Base-by-base conservation (phyloP, 2,329 filamentous ascomycete genomes). In the Penicillium sumatraense region DNA sequence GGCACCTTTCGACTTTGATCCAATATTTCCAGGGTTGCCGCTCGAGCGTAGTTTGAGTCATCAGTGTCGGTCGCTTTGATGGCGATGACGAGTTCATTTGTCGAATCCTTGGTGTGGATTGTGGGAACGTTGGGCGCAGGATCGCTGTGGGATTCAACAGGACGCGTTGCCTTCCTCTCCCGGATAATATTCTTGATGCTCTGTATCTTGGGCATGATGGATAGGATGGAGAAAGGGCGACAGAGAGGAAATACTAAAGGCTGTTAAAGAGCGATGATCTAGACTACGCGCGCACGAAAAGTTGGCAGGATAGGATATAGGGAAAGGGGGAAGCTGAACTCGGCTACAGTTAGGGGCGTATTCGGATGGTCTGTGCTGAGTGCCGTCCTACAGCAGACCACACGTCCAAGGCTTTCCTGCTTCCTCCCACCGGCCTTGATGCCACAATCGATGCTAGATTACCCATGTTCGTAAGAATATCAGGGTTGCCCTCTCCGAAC, bases 161-260 rank as follows among this genome's bases (percentile, higher is more conserved):
- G 84, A 64, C 91, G 89, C 66, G 92, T 93, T 82, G 96, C 92
- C 81, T 97, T 97, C 77, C 93, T 93, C 82, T 97, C 93, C 64
- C 93, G 90, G 78, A 98, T 95, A 78, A 97, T 96, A 78, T 97
- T 97, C 79, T 98, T 97, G 69, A 97, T 86, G 73, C 95, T 95
- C 80, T 97, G 93, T 80, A 97, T 96, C 44, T 85, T 85, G 67
- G 83, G 86, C 85, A 87, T 87, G 70, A 47, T 69, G 60, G 57
- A 53, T 54, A 47, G 55, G 10, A 16, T 38, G 9, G 55, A 38
- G 46, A 49, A 47, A 27, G 46, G 31, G 36, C 23, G 18, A 51
- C 29, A 31, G 5, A 52, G 35, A 35, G 48, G 29, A 21, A 11
- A 13, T 5, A 31, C 5, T 31, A 8, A 14, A 31, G 7, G 10